Conservation (phyloP, 2,329 filamentous ascomycete species). For the Ophiosphaerella korrae region DNA sequence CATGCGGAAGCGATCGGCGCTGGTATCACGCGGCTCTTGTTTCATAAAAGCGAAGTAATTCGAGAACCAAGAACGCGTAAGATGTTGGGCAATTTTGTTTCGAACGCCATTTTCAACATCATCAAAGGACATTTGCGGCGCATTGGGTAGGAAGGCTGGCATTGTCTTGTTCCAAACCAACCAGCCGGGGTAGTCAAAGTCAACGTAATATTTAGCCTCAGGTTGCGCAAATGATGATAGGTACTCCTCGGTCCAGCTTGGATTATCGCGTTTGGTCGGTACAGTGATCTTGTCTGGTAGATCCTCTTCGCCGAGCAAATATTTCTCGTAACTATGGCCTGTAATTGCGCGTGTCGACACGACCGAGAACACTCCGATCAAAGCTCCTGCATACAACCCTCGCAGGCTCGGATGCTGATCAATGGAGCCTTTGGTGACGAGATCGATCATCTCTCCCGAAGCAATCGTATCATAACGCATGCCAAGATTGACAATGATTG, state of each 20-base stretch:
- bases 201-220: constrained; percentile 85
- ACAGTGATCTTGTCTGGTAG: constrained; percentile 78
- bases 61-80: constrained; percentile 84
- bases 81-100: constrained; percentile 76
- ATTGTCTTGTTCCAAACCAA: constrained; percentile 92
- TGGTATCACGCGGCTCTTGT: constrained; percentile 86
- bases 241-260: constrained; percentile 78
- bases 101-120: constrained; percentile 76
- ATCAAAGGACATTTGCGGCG: constrained; percentile 76
- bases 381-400: constrained; percentile 77
- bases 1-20: constrained; percentile 86
- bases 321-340: constrained; percentile 85
- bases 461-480: constrained; percentile 90
- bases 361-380: constrained; percentile 77
- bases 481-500: constrained; percentile 88
- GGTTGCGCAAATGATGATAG: constrained; percentile 77
- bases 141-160: constrained; percentile 75
- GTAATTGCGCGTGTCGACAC: constrained; percentile 87
- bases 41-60: constrained; percentile 93
- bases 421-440: constrained; percentile 81
- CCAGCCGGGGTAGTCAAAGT: constrained; percentile 93
- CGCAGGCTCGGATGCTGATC: constrained; percentile 89
- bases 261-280: constrained; percentile 70
- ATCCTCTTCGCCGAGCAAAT: constrained; percentile 77
- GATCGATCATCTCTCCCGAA: constrained; percentile 78